Conservation (phyloP, 2,329 filamentous ascomycete genomes). For the Phyllachora maydis region DNA sequence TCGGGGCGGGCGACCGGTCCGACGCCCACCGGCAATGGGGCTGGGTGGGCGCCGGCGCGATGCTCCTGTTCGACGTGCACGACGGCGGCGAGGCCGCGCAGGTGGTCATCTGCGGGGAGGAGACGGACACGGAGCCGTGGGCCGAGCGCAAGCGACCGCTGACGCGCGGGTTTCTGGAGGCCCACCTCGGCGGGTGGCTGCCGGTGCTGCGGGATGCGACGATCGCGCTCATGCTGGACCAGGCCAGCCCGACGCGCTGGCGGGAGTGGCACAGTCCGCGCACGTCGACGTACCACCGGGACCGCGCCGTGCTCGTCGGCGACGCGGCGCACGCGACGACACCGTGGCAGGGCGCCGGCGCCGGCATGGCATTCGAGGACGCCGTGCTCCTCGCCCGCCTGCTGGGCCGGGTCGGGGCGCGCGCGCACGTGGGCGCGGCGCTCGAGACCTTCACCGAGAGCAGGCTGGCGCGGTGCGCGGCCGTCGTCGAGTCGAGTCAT, state of each 20-base stretch:
- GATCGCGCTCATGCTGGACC: conserved; percentile 1
- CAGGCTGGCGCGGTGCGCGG: conserved; percentile 3
- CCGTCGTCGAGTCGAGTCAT: conserved; percentile 3
- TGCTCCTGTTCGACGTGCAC: conserved; percentile 5
- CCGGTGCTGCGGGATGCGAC: too few relatives aligned
- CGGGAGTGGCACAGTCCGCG: conserved; percentile 2
- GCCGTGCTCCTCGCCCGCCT: conserved; percentile 5
- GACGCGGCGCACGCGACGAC: conserved; percentile 8
- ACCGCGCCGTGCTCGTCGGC: conserved; percentile 5
- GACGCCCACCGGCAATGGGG: conserved; percentile 4
- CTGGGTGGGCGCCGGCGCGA: conserved; percentile 4
- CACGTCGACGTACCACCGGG: conserved; percentile 3
- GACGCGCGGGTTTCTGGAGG: too few relatives aligned
- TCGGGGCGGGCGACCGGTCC: conserved; percentile 3
- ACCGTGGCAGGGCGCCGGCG: conserved; percentile 7
- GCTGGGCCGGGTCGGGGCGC: conserved; percentile 3
- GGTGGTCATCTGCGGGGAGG: conserved; percentile 4
- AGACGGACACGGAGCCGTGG: conserved; percentile 3
- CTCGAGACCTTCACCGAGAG: conserved; percentile 3
- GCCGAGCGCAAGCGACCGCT: conserved; percentile 2
- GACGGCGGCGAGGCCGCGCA: conserved; percentile 5
- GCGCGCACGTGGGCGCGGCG: conserved; percentile 1
- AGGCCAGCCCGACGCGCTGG: not conserved
- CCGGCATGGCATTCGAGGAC: conserved; percentile 7
- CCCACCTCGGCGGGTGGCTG: too few relatives aligned